Base-by-base conservation (phyloP, 352 stramenopile species). In the Phytopythium litorale region DNA sequence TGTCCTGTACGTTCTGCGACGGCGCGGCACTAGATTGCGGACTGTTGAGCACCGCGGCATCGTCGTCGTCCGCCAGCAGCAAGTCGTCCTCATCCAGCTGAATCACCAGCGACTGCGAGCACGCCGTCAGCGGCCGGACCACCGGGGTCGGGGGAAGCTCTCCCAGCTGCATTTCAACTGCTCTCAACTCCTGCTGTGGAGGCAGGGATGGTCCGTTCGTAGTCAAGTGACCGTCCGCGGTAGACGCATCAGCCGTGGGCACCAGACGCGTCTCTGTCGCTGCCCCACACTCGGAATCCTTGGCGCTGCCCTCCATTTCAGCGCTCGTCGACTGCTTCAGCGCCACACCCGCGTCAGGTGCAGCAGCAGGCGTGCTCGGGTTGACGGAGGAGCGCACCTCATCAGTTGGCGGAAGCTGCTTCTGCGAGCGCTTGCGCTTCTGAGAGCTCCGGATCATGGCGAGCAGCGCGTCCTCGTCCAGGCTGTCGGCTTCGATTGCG, bases 81-180 rank as follows among this genome's bases (percentile, higher is more conserved):
- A 70, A 32, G 25, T 67, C 21, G 33, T 87, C 79, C 16, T 68
- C 60, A 4, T 64, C 82, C 19, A 94, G 57, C 3, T 67, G 71
- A 60, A 94, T 92, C 51, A 94, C 81, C 19, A 91, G 19, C 15
- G 79, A 90, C 67, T 94, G 80, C 15, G 69, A 77, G 21, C 71
- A 73, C 3, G 82, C 84, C n/a, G 82, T 92, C 52, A 92, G 37
- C 16, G 82, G 84, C 13, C 73, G 73, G 21, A 88, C 73, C 45
- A 78, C 66, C 5, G 69, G 67, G 6, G 70, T 76, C 40, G 45
- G 65, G 54, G 54, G 54, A 15, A 43, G 40, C 30, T 54, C 56
- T 7, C n/a, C 28, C 19, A 45, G 19, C 9, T n/a, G 19, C 18
- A 33, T 13, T 37, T 23, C 15, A 16, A 13, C 7, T 52, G 64